Percentiles rank a stretch among this genome's conserved stretches.
phyloP scores from a whole-genome alignment of 2,329 filamentous ascomycete genomes.

The Fusarium floridanum region DNA sequence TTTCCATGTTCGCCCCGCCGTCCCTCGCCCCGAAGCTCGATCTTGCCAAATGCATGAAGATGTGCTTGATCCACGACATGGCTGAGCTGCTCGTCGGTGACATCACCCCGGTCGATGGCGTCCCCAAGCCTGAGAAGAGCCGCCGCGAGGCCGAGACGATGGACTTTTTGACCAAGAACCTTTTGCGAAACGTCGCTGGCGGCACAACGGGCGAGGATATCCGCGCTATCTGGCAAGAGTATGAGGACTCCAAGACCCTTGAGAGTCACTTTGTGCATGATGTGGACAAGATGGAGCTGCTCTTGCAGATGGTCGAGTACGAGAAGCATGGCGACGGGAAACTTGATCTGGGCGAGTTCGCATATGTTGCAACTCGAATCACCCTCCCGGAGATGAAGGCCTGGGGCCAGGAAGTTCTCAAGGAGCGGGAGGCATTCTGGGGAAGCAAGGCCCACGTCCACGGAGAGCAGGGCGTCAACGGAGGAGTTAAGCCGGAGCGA shows the following conservation, averaged over 20 bases:
- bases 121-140: conserved; percentile 89
- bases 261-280: conserved; percentile 95
- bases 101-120: conserved; percentile 91
- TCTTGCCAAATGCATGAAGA: conserved; percentile 86
- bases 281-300: conserved; percentile 94
- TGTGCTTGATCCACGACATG: conserved; percentile 98
- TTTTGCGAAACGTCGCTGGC: conserved; percentile 82
- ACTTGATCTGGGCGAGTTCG: conserved; percentile 88
- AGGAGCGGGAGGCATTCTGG: conserved; percentile 84
- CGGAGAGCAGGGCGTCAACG: conserved; percentile 58
- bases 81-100: conserved; percentile 95
- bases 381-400: conserved; percentile 80
- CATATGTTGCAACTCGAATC: conserved; percentile 80
- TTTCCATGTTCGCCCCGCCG: conserved; percentile 90
- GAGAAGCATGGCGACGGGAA: conserved; percentile 77
- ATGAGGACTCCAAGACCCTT: conserved; percentile 86
- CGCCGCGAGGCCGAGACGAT: conserved; percentile 89
- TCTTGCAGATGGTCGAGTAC: conserved; percentile 97
- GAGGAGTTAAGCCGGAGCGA: conserved; percentile 54
- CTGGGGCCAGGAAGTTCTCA: conserved; percentile 83
- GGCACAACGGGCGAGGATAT: conserved; percentile 78
- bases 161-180: conserved; percentile 83
- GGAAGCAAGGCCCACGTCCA: conserved; percentile 61
- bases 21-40: conserved; percentile 79
- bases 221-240: conserved; percentile 89